Base-by-base conservation (phyloP, 2,329 filamentous ascomycete species). In the Beauveria sp. region DNA sequence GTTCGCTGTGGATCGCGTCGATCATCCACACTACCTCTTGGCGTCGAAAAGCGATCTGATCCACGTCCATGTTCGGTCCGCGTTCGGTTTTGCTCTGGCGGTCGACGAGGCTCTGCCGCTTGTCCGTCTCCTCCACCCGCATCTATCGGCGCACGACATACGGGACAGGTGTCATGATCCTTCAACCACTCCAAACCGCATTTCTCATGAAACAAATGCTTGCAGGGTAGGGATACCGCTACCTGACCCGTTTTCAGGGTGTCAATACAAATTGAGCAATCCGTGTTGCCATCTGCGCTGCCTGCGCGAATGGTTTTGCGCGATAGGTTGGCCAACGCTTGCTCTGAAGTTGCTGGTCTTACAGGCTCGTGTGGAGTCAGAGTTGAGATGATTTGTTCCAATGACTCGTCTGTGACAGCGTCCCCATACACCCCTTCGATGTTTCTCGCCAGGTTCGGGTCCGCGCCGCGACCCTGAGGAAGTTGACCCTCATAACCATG, bases 231-330 rank as follows among this genome's bases (percentile, higher is more conserved):
- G 51, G 87, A 82, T 0, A 89, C 84, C 5, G 93, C 90, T 70
- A 90, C 86, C 34, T 90, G 86, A 12, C 86, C 89, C 42, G 89
- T 70, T 28, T 84, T 81, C 64, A 96, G 87, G 30, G 90, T 84
- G 60, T 97, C 92, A 78, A 98, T 96, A 74, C 95, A 99, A 62
- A 99, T 96, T 42, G 90, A 93, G 73, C 95, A 99, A 70, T 97
- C 93, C 47, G 86, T 88, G 62, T 88, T 90, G 7, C 82, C 83
- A 59, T 86, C 83, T 0, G 77, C 71, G 1, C 79, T 81, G 47
- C 87, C 81, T 62, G 82, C 77, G 56, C 90, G 84, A 2, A 95
- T 78, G 49, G 83, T 83, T 66, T 87, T 88, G 67, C 87, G 88
- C 9, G 90, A 85, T 5, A 99, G 77, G 3, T 83, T 81, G 28